Base-by-base conservation (phyloP, 805 yeast species). In the Yamadazyma laniorum region DNA sequence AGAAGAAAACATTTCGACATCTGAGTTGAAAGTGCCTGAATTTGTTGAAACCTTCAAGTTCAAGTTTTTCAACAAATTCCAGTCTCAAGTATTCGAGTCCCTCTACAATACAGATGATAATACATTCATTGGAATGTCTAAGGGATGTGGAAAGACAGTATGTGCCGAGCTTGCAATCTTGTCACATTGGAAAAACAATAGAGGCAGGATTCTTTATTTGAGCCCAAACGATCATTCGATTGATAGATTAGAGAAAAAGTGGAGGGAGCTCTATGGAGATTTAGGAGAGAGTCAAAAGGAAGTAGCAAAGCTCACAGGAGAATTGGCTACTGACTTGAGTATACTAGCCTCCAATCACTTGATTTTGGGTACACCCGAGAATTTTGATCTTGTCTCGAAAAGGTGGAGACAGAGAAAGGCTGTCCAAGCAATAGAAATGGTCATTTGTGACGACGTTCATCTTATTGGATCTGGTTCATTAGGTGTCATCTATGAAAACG, bases 321-420 rank as follows among this genome's bases (percentile, higher is more conserved):
- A 83, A 25, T 39, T 75, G 3, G 45, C 72, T 1, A 50, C 59
- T 1, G 93, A 89, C 51, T 52, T 82, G 41, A 65, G 69, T 35
- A 48, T 78, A 3, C 50, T 89, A 5, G 79, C 79, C 1, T 63
- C 66, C 21, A 75, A 79, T 39, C 91, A 89, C 55, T 58, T 91
- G 36, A 61, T 87, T 13, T 58, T 91, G 11, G 78, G 87, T 4
- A 88, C 97, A 0, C 95, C 96, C 0, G 69, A 64, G 16, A 91
- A 86, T 45, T 85, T 88, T 67, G 90, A 86, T 44, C 47, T 66
- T 4, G 51, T 89, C 1, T 77, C 95, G 0, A 75, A 91, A 44
- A 70, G 89, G 32, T 90, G 98, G 98, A 81, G 81, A 48, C 84
- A 80, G 46, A 70, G 95, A 39, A 79, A 76, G 47, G 79, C 79